A percentile compares a stretch with the other conserved stretches of the same genome.
These are phyloP conservation scores for Lentinus polychrous DNA, from an alignment of 1,284 basidiomycete genomes.

Conservation along the genomic window DNA sequence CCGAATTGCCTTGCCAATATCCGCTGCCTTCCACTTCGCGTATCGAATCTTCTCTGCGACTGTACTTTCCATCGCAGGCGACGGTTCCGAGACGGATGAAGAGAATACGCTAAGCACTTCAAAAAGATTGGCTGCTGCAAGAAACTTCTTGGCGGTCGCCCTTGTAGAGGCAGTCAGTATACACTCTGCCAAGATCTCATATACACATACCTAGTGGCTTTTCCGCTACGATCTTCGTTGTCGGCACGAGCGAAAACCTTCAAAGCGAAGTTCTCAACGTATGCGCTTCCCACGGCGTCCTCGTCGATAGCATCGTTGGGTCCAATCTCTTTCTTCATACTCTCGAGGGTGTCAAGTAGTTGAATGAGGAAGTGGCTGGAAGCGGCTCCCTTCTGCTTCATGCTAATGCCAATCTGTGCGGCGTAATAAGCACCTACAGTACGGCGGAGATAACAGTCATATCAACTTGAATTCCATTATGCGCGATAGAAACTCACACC, in stretches of 20 bases:
- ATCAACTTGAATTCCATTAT: slow-evolving; percentile 3
- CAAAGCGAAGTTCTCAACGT: slow-evolving; percentile 92
- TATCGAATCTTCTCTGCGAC: slow-evolving; percentile 71
- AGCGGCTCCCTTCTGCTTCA: slow-evolving; percentile 51
- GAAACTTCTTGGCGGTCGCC: slow-evolving; percentile 81
- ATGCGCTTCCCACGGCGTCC: slow-evolving; percentile 79
- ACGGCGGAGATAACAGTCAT: slow-evolving; percentile 11
- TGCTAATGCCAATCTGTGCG: slow-evolving; percentile 77
- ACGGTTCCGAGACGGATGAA: slow-evolving; percentile 34
- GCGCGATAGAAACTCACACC: slow-evolving; percentile 60
- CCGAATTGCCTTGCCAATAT: slow-evolving; percentile 84
- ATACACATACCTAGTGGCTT: slow-evolving; percentile 69
- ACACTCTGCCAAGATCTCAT: no score
- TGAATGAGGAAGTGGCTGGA: slow-evolving; percentile 69
- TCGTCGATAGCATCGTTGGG: slow-evolving; percentile 79
- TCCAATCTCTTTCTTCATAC: slow-evolving; percentile 71
- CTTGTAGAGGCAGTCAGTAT: no score
- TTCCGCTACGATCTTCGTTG: slow-evolving; percentile 78
- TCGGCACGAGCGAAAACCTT: slow-evolving; percentile 88
- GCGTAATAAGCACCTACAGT: slow-evolving; percentile 92
- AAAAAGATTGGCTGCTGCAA: slow-evolving; percentile 83
- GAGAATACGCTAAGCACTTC: slow-evolving; percentile 79
- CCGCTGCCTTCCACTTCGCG: slow-evolving; percentile 89
- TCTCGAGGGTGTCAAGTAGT: slow-evolving; percentile 77
- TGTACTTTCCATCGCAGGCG: slow-evolving; percentile 22